Evolutionary conservation across 129 eudicot species (phyloP).

Genomic region (Mikania micrantha): DNA sequence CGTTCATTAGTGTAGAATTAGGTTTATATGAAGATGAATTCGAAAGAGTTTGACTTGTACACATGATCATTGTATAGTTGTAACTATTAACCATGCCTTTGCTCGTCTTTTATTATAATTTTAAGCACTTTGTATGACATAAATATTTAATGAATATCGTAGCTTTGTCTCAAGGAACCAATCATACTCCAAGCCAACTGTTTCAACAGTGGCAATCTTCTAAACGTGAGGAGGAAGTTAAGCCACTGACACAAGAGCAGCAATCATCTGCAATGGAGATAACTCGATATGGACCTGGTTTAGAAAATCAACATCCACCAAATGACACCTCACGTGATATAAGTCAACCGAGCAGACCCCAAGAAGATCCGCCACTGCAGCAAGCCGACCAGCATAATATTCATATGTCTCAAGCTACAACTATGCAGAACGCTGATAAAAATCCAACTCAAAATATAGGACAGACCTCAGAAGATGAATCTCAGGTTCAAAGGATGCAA

Average conservation of each 20-base stretch:
- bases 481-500: constrained; percentile 23
- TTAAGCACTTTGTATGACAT: constrained; percentile 27
- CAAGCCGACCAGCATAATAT: constrained; percentile 28
- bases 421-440: constrained; percentile 35
- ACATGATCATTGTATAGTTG: neutral
- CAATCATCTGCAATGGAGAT: constrained; percentile 33
- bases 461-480: constrained; percentile 29
- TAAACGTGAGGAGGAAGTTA: constrained; percentile 35
- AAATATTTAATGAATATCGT: constrained; percentile 7
- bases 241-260: constrained; percentile 32
- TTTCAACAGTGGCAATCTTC: constrained; percentile 64
- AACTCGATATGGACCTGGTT: constrained; percentile 39
- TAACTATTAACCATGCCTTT: neutral
- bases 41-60: neutral
- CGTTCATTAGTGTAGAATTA: neutral
- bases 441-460: constrained; percentile 29
- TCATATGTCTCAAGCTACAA: constrained; percentile 34
- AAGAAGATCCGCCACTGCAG: constrained; percentile 14
- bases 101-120: neutral
- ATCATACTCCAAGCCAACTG: constrained; percentile 46
- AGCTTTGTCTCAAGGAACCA: constrained; percentile 59
- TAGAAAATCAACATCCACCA: constrained; percentile 45
- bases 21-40: neutral
- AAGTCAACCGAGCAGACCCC: constrained; percentile 26
- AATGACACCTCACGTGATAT: constrained; percentile 34